Evolutionary conservation across 2,329 filamentous ascomycete genomes (phyloP), one percentile per base, ranked within the genome.

Genomic region (Graphilbum sp.): DNA sequence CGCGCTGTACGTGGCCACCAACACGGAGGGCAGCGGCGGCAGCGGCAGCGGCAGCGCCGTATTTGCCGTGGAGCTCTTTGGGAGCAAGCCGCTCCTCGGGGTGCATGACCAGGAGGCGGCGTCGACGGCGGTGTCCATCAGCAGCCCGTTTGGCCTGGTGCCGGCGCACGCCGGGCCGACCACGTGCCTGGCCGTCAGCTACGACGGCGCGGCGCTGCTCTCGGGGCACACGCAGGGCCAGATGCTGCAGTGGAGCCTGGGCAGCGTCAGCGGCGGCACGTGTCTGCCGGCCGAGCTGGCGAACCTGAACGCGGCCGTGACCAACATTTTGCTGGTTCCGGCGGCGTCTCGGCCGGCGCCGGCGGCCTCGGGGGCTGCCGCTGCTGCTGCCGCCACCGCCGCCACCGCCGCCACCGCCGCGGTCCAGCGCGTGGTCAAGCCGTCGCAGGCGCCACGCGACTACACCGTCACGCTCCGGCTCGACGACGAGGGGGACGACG

Each of bases 161-260:
- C 73, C 76, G 27, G 61, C 68, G 34, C 75, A 84, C 37, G 67
- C 70, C 17, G 83, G 82, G 12, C 64, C 72, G 12, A 71, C 71
- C 4, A 69, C 75, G 19, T 82, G 79, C 49, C 53, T 94, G 40
- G 69, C 71, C 17, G 58, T 92, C 38, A 87, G 74, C 51, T 87
- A 90, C 56, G 88, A 95, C 54, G 82, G 84, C 20, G 86, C 79
- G 32, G 71, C 67, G 8, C 61, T 95, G 18, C 57, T 94, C 20
- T 86, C 86, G 3, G 87, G 87, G 6, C 87, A 96, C 51, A 63
- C 71, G 16, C 80, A 71, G 48, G 88, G 88, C 36, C 82, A 81
- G 50, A 68, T 95, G 31, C 62, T 84, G 24, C 67, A 70, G 38
- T 96, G 88, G 88, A 83, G 84, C 52, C 67, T 88, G 20, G 74